Base-by-base conservation (phyloP, 148 eudicot species). In the Talinum fruticosum region DNA sequence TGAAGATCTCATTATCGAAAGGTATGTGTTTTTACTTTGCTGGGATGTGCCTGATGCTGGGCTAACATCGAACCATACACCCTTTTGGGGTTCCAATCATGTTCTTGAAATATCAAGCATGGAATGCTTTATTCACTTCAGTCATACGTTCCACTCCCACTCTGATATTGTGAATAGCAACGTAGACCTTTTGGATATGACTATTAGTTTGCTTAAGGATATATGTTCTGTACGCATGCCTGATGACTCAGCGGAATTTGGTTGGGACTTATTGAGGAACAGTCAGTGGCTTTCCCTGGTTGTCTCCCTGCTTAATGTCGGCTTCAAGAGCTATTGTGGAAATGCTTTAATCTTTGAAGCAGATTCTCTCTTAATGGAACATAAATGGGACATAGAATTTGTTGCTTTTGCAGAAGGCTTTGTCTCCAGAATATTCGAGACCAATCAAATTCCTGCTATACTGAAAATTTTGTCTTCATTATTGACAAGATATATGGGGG, bases 21-120 rank as follows among this genome's bases (percentile, higher is more conserved):
- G 99, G 76, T 96, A 93, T 79, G 72, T 96, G 15, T 88, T 91
- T 85, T 78, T 89, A 79, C 97, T 96, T 84, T 96, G 98, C 81
- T 91, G 97, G 97, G 98, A 93, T 85, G 73, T 90, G 69, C 92
- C 98, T 69, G 71, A 81, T 69, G 83, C 74, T 83, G 84, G 83
- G 79, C 83, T 87, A 78, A 77, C 84, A 10, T 51, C 38, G 49
- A 85, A 83, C 65, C 76, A 75, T 81, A 45, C 79, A 79, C 71
- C 82, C 72, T 44, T 75, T 72, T 81, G 86, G 71, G 67, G 81
- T 66, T 76, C 81, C 68, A 69, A 78, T 62, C 81, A 38, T 38
- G 77, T 44, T 76, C 81, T 86, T 82, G 91, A 89, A 71, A 72
- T 79, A 44, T 82, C 90, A 79, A 85, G 83, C 77, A 79, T 84